phyloP scores from a whole-genome alignment of 805 yeast genomes.

The Nakazawaea holstii region DNA sequence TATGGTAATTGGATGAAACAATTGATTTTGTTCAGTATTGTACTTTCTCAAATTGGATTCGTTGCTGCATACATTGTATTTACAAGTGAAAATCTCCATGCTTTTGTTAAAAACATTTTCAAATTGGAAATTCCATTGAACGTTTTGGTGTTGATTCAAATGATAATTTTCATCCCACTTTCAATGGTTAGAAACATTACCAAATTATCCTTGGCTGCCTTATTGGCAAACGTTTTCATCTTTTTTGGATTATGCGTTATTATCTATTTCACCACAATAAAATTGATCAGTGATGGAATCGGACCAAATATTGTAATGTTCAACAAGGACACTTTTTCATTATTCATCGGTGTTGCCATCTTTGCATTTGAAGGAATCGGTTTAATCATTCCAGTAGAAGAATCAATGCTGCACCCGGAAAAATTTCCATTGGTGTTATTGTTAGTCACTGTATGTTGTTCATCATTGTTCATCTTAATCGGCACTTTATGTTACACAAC shows the following conservation, averaged over 20 bases:
- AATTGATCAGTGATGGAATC: conserved; percentile 38
- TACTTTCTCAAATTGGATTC: conserved; percentile 72
- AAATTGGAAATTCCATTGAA: conserved; percentile 32
- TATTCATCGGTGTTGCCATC: conserved; percentile 78
- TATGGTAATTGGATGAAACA: conserved; percentile 65
- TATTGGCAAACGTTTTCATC: conserved; percentile 67
- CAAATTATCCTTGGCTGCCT: conserved; percentile 64
- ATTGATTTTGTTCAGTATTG: conserved; percentile 57
- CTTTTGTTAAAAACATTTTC: conserved; percentile 53
- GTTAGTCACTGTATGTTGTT: conserved; percentile 58
- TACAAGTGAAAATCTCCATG: conserved; percentile 65
- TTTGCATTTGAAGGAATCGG: conserved; percentile 91
- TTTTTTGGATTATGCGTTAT: conserved; percentile 62
- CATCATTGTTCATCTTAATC: conserved; percentile 53
- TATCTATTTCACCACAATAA: conserved; percentile 44
- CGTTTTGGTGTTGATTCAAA: conserved; percentile 47
- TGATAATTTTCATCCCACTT: conserved; percentile 57
- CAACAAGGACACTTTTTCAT: conserved; percentile 55
- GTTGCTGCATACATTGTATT: conserved; percentile 79
- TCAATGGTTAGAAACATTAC: conserved; percentile 74
- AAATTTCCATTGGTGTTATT: conserved; percentile 63
- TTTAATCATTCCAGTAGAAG: conserved; percentile 73
- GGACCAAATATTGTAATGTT: conserved; percentile 48
- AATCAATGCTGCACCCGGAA: conserved; percentile 73
- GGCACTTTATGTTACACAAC: conserved; percentile 69